phyloP scores from a whole-genome alignment of 1,284 basidiomycete species.

The Kalmanozyma brasiliensis region DNA sequence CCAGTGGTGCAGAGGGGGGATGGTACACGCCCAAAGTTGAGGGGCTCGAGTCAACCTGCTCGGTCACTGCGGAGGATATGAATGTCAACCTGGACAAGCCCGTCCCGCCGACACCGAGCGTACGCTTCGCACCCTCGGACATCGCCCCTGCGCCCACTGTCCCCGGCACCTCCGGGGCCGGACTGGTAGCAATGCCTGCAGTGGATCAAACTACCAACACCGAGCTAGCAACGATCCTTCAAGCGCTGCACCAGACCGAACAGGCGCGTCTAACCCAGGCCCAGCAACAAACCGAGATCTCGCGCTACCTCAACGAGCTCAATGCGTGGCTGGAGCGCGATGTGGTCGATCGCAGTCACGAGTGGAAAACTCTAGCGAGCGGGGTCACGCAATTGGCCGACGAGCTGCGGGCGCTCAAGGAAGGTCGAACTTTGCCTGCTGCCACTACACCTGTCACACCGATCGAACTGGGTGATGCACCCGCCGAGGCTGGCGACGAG shows the following conservation, averaged over 20 bases:
- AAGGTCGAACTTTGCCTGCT: constrained; percentile 11
- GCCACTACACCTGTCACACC: no score
- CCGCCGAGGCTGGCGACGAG: no score
- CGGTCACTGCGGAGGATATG: constrained; percentile 21
- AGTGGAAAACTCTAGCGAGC: constrained; percentile 53
- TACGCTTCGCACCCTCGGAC: constrained; percentile 39
- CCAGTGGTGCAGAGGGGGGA: constrained; percentile 31
- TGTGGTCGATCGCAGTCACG: constrained; percentile 56
- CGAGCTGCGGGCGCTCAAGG: constrained; percentile 53
- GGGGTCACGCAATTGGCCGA: constrained; percentile 57
- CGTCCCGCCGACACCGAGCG: constrained; percentile 41
- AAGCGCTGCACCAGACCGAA: constrained; percentile 55
- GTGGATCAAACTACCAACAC: constrained; percentile 18
- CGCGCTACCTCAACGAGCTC: constrained; percentile 62
- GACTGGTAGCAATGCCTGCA: no score
- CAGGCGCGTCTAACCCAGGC: constrained; percentile 50
- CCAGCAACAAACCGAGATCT: constrained; percentile 59
- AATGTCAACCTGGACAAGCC: constrained; percentile 36
- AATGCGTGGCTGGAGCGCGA: constrained; percentile 60
- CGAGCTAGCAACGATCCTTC: constrained; percentile 48
- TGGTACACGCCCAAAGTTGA: constrained; percentile 55
- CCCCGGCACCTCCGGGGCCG: no score
- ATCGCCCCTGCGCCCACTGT: no score
- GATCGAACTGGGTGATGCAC: no score
- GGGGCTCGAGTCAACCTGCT: constrained; percentile 17